A percentile compares a stretch with the other conserved stretches of the same genome.
Evolutionary conservation across 78 protist species (phyloP).

Genomic region (Bigelowiella natans): DNA sequence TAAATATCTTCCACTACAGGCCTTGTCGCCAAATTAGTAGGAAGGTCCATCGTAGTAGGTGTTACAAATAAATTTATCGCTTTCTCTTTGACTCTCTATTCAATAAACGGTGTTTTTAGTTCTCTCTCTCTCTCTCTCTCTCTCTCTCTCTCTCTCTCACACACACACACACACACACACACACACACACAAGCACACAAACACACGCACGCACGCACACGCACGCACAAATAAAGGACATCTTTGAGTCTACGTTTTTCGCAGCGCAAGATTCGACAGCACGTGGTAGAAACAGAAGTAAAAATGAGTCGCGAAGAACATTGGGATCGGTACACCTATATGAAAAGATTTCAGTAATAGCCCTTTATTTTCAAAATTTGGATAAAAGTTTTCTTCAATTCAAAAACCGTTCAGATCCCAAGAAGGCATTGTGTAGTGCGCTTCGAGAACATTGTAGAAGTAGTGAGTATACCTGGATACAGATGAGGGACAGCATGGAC

Average conservation of each 20-base stretch:
- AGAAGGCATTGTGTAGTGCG: not conserved
- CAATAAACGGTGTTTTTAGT: no score
- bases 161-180: no score
- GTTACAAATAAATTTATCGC: no score
- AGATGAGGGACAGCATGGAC: not conserved
- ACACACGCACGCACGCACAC: no score
- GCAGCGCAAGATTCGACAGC: constrained; percentile 11
- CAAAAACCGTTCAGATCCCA: not conserved
- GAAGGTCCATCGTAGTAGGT: no score
- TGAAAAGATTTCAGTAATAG: not conserved
- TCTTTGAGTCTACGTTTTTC: not conserved
- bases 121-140: no score
- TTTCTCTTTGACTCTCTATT: no score
- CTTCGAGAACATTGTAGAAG: constrained; percentile 23
- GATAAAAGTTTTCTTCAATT: not conserved
- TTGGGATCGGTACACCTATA: constrained; percentile 17
- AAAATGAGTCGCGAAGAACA: constrained; percentile 20
- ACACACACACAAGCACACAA: no score
- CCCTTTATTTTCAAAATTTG: not conserved
- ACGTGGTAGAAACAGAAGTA: constrained; percentile 20
- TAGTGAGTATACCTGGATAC: constrained; percentile 16
- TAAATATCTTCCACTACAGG: no score
- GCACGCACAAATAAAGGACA: not conserved
- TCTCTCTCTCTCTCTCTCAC: no score
- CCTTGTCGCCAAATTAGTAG: no score